Percentiles rank a stretch among this genome's conserved stretches.
Conservation (phyloP, 1,284 basidiomycete genomes). For the Takashimella koratensis region DNA sequence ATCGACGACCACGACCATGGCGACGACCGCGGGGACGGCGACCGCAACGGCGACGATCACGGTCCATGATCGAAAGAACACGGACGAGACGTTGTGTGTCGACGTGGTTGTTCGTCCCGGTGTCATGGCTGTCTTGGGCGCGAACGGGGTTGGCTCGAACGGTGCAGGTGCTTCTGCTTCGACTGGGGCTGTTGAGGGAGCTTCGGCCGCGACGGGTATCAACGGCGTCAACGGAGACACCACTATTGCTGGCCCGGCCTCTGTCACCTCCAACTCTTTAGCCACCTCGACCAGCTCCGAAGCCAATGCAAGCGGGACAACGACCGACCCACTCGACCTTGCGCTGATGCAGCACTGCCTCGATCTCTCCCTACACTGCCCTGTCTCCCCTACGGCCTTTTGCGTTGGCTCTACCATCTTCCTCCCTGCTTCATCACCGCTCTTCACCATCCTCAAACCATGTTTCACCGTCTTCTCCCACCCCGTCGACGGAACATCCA, state of each 20-base stretch:
- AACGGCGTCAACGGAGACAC: slow-evolving; percentile 6
- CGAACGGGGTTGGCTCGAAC: not conserved
- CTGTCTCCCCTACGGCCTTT: slow-evolving; percentile 68
- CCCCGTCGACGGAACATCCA: slow-evolving; percentile 2
- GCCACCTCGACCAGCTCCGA: not conserved
- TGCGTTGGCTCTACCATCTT: slow-evolving; percentile 90
- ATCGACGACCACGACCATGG: not conserved
- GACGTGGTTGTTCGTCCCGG: slow-evolving; percentile 11
- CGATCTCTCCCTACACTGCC: slow-evolving; percentile 41
- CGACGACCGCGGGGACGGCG: slow-evolving; percentile 8
- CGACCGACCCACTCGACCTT: slow-evolving; percentile 38
- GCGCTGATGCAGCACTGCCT: slow-evolving; percentile 45
- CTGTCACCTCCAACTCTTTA: no score
- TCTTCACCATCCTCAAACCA: slow-evolving; percentile 27
- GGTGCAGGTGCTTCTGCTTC: not conserved
- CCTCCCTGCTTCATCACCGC: slow-evolving; percentile 49
- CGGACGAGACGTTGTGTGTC: slow-evolving; percentile 40
- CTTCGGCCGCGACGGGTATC: not conserved
- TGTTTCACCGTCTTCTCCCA: slow-evolving; percentile 31
- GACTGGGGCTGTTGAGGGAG: slow-evolving; percentile 3
- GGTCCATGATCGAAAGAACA: slow-evolving; percentile 44
- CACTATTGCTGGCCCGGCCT: slow-evolving; percentile 1
- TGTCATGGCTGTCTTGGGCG: not conserved
- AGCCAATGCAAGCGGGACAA: not conserved
- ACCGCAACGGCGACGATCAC: slow-evolving; percentile 21